Evolutionary conservation across 1,284 basidiomycete species (phyloP).

Genomic region (Malassezia globosa): DNA sequence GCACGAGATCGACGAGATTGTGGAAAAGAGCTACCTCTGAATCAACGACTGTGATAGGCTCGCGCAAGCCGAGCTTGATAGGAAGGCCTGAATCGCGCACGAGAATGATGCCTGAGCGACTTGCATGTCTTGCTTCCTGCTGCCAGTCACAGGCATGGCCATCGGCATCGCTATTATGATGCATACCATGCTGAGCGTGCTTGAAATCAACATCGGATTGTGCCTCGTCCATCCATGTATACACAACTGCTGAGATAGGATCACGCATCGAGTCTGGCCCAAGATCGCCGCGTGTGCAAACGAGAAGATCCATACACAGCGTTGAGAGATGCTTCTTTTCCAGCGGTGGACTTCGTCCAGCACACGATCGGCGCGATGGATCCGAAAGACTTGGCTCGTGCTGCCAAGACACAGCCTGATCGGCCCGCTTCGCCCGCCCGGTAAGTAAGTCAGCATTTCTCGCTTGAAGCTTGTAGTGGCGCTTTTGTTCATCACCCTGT

Average conservation of each 20-base stretch:
- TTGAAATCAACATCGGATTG: slow-evolving; percentile 21
- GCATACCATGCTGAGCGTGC: too few relatives aligned
- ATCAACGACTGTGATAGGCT: slow-evolving; percentile 51
- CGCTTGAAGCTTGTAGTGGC: too few relatives aligned
- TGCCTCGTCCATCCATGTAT: slow-evolving; percentile 57
- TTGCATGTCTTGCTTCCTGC: too few relatives aligned
- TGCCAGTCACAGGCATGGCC: too few relatives aligned
- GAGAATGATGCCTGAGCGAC: slow-evolving; percentile 24
- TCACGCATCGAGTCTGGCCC: slow-evolving; percentile 65
- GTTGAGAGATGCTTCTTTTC: slow-evolving; percentile 56
- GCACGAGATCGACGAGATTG: slow-evolving; percentile 62
- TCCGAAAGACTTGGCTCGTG: not conserved
- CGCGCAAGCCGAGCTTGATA: slow-evolving; percentile 25
- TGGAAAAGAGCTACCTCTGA: slow-evolving; percentile 76
- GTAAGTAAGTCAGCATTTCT: too few relatives aligned
- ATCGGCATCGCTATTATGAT: not conserved
- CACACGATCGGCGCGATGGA: not conserved
- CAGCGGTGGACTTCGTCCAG: not conserved
- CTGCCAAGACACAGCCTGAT: too few relatives aligned
- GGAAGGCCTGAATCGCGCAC: slow-evolving; percentile 12
- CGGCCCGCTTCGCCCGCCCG: too few relatives aligned
- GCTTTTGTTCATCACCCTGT: too few relatives aligned
- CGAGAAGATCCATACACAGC: slow-evolving; percentile 50
- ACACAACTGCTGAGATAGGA: slow-evolving; percentile 62
- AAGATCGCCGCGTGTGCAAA: slow-evolving; percentile 54